These are phyloP conservation scores for Dryadomyces quercivorus DNA, from an alignment of 2,329 filamentous ascomycete genomes.

Conservation along the genomic window DNA sequence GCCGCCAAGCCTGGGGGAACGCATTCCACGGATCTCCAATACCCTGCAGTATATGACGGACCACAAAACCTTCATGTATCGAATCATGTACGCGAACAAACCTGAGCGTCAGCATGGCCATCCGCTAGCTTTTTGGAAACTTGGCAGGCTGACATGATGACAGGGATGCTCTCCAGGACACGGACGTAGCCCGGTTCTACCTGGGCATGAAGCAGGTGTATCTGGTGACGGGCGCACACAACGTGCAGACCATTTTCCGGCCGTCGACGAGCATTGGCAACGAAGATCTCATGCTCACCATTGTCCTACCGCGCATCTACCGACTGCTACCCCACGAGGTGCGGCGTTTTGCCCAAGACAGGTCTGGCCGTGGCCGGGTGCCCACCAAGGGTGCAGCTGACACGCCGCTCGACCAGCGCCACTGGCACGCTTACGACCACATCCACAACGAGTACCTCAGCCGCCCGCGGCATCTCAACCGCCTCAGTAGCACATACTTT, in stretches of 20 bases:
- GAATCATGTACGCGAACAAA: neutral
- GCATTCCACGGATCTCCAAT: neutral
- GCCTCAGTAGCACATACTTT: neutral
- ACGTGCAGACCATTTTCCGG: neutral
- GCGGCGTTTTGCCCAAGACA: neutral
- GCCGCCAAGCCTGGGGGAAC: neutral
- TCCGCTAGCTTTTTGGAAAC: no score
- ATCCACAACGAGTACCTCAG: neutral
- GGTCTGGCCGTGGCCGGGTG: neutral
- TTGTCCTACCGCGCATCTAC: neutral
- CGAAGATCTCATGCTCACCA: neutral
- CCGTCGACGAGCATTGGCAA: neutral
- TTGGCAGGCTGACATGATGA: no score
- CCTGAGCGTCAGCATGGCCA: neutral
- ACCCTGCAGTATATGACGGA: neutral
- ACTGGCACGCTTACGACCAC: neutral
- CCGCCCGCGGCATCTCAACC: neutral
- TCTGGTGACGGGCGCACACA: neutral
- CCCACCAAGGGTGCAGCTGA: neutral
- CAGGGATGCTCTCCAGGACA: neutral
- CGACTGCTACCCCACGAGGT: neutral
- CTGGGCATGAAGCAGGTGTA: neutral
- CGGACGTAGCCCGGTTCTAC: neutral
- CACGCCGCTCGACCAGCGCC: neutral
- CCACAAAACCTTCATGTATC: neutral